These are phyloP conservation scores for Spiromyces aspiralis DNA, from an alignment of 371 early-diverging fungal genomes.

Conservation along the genomic window DNA sequence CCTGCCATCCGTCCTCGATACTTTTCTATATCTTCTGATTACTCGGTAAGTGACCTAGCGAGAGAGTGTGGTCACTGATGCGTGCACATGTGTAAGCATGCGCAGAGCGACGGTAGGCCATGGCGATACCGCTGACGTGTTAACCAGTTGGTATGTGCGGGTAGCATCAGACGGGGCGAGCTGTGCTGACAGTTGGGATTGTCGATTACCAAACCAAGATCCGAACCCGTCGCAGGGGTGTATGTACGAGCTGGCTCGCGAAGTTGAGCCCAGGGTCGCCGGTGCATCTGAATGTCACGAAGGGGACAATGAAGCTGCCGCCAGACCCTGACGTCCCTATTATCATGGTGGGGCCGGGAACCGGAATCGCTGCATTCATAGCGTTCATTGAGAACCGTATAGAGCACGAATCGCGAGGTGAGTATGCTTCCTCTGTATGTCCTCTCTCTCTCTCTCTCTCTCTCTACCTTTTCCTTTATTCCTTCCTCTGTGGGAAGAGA, in stretches of 20 bases:
- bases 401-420: neutral
- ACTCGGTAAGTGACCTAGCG: slow-evolving; percentile 8
- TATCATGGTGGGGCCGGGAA: slow-evolving; percentile 75
- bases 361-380: slow-evolving; percentile 93
- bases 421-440: too few relatives aligned
- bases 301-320: slow-evolving; percentile 57
- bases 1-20: slow-evolving; percentile 57
- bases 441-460: too few relatives aligned
- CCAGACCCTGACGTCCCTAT: slow-evolving; percentile 25
- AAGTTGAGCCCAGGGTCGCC: slow-evolving; percentile 19
- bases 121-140: too few relatives aligned
- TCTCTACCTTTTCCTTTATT: too few relatives aligned
- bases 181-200: slow-evolving; percentile 70
- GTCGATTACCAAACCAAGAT: slow-evolving; percentile 70
- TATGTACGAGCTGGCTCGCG: slow-evolving; percentile 67
- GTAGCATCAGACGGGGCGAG: slow-evolving; percentile 14
- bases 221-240: slow-evolving; percentile 49
- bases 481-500: too few relatives aligned
- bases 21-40: slow-evolving; percentile 68
- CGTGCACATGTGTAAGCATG: neutral
- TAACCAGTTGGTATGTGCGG: too few relatives aligned
- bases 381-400: slow-evolving; percentile 59
- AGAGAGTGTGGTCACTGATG: slow-evolving; percentile 16
- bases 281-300: slow-evolving; percentile 38
- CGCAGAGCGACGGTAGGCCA: neutral